Evolutionary conservation across 78 protist genomes (phyloP), one percentile per base, ranked within the genome.

Genomic region (Fonticula alba): DNA sequence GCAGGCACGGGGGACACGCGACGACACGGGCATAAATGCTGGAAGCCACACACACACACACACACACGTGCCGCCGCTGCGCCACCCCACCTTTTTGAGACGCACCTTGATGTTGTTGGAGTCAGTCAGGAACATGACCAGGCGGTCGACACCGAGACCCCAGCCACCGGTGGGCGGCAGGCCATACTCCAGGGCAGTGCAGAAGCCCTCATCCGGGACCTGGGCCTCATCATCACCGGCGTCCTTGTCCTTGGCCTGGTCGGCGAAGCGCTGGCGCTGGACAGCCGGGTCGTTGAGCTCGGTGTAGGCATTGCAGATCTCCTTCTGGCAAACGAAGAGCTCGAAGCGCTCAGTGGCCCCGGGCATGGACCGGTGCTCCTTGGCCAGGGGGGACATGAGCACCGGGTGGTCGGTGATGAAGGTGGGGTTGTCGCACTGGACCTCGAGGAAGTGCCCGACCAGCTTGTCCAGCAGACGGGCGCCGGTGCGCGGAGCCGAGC

Each of bases 141-240:
- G 64, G 35, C 99, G 78, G 78, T 96, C 99, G 62, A 98, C 77
- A 52, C 99, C 99, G 52, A 95, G n/a, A 54, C 99, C 99, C 85
- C 89, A 93, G 9, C 97, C 98, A 37, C 74, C 99, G 31, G 98
- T 94, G 47, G 99, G 99, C 11, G 98, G 99, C 31, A 97, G 81
- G 40, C 96, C 99, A 64, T 88, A 84, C 76, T 96, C 98, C 33
- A 95, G 82, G 0, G 99, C 82, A 13, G 64, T 75, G 71, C 75
- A 51, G 82, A 95, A 97, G 40, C 49, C 68, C 67, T 86, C 96
- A 78, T 98, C 99, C n/a, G 80, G 38, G 11, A 36, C 50, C 62
- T 73, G 80, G 3, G 99, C 92, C 56, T 92, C 99, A 32, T 88
- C 98, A 62, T 92, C 98, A 19, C 97, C 89, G 20, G 66, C 60